Evolutionary conservation across 371 early-diverging fungal genomes (phyloP).

Genomic region (Parasitella parasitica): DNA sequence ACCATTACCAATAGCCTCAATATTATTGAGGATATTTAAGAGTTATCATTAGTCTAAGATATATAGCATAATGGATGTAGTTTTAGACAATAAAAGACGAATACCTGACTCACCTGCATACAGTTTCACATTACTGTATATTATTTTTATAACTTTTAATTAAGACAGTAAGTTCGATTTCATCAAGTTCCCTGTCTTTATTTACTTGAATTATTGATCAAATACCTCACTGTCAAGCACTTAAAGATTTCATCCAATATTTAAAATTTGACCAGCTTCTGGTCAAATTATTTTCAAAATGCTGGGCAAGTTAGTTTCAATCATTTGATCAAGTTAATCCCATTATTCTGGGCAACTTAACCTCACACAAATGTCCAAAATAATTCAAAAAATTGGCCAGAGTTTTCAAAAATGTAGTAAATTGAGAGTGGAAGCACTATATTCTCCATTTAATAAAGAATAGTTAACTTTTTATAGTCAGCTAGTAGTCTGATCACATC

Average conservation of each 20-base stretch:
- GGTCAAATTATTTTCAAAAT: not conserved
- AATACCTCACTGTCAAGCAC: too few relatives aligned
- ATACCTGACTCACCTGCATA: slow-evolving; percentile 6
- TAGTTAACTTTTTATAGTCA: too few relatives aligned
- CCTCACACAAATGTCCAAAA: too few relatives aligned
- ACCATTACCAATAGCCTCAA: slow-evolving; percentile 5
- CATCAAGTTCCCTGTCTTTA: too few relatives aligned
- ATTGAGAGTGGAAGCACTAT: slow-evolving; percentile 11
- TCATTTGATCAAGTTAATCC: too few relatives aligned
- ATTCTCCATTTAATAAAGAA: too few relatives aligned
- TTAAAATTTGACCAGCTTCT: not conserved
- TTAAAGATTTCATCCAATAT: too few relatives aligned
- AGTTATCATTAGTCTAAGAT: slow-evolving; percentile 1
- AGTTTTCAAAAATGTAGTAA: not conserved
- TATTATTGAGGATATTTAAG: slow-evolving; percentile 8
- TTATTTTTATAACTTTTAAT: not conserved
- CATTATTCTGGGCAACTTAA: too few relatives aligned
- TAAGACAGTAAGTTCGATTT: not conserved
- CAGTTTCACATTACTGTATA: slow-evolving; percentile 2
- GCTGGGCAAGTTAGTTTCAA: too few relatives aligned
- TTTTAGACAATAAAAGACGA: slow-evolving; percentile 11
- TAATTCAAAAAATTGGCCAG: too few relatives aligned
- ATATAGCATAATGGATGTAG: slow-evolving; percentile 4
- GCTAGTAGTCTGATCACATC: too few relatives aligned
- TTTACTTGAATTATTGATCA: too few relatives aligned